These are phyloP conservation scores for Aristolochia contorta DNA, from an alignment of 164 flowering plant genomes.

Conservation along the genomic window DNA sequence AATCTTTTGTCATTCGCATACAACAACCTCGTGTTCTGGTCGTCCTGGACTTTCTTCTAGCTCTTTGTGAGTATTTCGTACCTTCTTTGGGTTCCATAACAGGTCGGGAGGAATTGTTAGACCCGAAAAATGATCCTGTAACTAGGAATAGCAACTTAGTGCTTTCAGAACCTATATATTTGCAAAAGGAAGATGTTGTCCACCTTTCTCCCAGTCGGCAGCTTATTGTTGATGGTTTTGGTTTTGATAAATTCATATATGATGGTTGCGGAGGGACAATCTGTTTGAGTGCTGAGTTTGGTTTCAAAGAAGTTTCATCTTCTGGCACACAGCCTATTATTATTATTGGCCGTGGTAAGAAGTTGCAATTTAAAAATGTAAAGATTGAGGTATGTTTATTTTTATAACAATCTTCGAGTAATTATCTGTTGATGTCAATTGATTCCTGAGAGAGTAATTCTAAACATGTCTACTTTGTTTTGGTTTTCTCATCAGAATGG, in stretches of 20 bases:
- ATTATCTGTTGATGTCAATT: neutral
- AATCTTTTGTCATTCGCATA: conserved; percentile 70
- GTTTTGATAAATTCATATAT: conserved; percentile 72
- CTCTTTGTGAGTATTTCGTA: conserved; percentile 87
- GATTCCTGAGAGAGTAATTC: neutral
- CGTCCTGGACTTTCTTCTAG: conserved; percentile 92
- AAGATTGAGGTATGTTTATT: conserved; percentile 67
- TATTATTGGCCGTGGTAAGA: conserved; percentile 81
- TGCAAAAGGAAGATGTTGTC: conserved; percentile 73
- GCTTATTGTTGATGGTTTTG: conserved; percentile 60
- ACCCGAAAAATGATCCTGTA: conserved; percentile 88
- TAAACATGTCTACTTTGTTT: neutral
- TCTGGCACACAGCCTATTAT: conserved; percentile 45
- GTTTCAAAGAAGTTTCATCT: conserved; percentile 34
- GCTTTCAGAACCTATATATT: conserved; percentile 48
- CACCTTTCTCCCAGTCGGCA: conserved; percentile 63
- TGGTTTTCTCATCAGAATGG: conserved; percentile 57
- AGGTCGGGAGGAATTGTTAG: conserved; percentile 83
- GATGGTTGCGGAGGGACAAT: conserved; percentile 93
- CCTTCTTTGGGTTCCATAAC: conserved; percentile 84
- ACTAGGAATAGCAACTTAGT: conserved; percentile 43
- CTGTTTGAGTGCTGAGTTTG: conserved; percentile 40
- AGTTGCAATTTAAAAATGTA: conserved; percentile 81
- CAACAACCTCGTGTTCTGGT: conserved; percentile 96
- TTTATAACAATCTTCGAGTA: neutral